Percentiles rank a stretch among this genome's conserved stretches.
These are phyloP conservation scores for Acanthochlamys bracteata DNA, from an alignment of 106 monocot genomes.

Conservation along the genomic window DNA sequence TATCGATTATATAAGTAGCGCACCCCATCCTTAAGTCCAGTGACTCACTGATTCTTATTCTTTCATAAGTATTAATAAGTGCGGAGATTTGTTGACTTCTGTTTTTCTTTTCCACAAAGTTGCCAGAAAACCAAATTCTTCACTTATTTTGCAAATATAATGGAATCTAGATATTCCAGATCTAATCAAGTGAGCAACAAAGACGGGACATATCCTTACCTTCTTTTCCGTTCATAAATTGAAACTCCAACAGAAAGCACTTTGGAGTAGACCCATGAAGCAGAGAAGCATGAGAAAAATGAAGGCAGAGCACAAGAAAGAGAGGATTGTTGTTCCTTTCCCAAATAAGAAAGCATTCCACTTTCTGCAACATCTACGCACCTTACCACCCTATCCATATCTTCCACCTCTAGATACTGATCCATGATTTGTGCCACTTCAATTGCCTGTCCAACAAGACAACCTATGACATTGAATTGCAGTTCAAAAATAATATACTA, in stretches of 20 bases:
- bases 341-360: slow-evolving; percentile 14
- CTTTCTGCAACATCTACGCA: slow-evolving; percentile 51
- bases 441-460: slow-evolving; percentile 45
- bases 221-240: slow-evolving; percentile 55
- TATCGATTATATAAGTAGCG: too few species aligned
- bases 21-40: too few species aligned
- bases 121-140: too few species aligned
- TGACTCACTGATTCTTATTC: too few species aligned
- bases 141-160: too few species aligned
- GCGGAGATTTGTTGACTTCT: too few species aligned
- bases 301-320: slow-evolving; percentile 15
- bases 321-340: slow-evolving; percentile 12
- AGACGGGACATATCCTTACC: slow-evolving; percentile 49
- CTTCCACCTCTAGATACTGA: slow-evolving; percentile 60
- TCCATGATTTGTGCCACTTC: slow-evolving; percentile 90
- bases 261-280: slow-evolving; percentile 89
- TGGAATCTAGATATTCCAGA: too few species aligned
- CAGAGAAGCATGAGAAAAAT: slow-evolving; percentile 72
- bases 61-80: too few species aligned
- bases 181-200: too few species aligned
- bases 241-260: slow-evolving; percentile 84
- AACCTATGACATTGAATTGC: not conserved
- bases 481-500: not conserved
- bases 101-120: too few species aligned
- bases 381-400: slow-evolving; percentile 49